Evolutionary conservation across 2,329 filamentous ascomycete genomes (phyloP).

Genomic region (Torrubiella hemipterigena): DNA sequence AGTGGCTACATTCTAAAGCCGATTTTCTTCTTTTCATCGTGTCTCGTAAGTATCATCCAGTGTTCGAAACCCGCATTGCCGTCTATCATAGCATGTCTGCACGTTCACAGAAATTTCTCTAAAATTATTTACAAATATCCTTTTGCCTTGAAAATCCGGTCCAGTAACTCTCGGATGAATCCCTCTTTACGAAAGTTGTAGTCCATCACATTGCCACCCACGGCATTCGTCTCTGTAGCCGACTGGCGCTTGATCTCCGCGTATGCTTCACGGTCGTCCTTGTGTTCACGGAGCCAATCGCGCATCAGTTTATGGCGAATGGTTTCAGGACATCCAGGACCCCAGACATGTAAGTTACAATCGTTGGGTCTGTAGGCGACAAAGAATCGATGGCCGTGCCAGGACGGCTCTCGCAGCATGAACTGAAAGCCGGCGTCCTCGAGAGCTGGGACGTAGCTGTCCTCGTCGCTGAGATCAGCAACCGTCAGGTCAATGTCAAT

Average conservation of each 20-base stretch:
- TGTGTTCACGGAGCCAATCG: conserved; percentile 23
- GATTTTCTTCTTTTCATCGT: too few relatives aligned
- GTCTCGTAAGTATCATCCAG: too few relatives aligned
- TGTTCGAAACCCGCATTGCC: too few relatives aligned
- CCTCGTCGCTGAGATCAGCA: conserved; percentile 20
- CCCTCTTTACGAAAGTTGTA: conserved; percentile 27
- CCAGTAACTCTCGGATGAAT: conserved; percentile 21
- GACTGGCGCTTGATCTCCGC: conserved; percentile 21
- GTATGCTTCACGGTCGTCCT: conserved; percentile 25
- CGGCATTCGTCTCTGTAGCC: conserved; percentile 13
- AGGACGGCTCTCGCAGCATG: conserved; percentile 25
- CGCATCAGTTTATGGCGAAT: conserved; percentile 26
- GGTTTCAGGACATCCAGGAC: conserved; percentile 22
- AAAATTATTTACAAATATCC: too few relatives aligned
- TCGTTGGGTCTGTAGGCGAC: conserved; percentile 14
- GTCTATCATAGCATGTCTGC: too few relatives aligned
- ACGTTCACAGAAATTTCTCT: too few relatives aligned
- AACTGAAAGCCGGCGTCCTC: conserved; percentile 27
- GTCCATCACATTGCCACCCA: conserved; percentile 18
- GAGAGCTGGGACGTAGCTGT: conserved; percentile 23
- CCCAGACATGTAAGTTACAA: conserved; percentile 33
- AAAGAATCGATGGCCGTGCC: conserved; percentile 31
- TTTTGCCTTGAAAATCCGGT: conserved; percentile 7
- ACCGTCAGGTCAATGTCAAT: conserved; percentile 35
- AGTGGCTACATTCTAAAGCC: too few relatives aligned